phyloP scores from a whole-genome alignment of 352 stramenopile genomes.

The Phytophthora capsici region DNA sequence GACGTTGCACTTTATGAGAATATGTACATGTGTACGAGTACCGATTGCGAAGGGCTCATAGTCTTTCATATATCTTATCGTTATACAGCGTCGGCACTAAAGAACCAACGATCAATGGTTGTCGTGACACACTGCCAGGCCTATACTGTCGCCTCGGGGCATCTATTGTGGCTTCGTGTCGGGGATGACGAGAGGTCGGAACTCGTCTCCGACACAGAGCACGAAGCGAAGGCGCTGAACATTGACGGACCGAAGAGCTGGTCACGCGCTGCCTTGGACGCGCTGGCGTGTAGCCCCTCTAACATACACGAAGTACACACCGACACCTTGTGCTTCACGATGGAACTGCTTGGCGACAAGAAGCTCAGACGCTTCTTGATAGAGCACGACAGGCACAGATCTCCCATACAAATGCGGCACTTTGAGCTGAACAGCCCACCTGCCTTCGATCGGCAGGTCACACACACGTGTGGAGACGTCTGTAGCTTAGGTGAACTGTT shows the following conservation, averaged over 20 bases:
- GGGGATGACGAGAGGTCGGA: slow-evolving; percentile 26
- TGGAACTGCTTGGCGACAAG: slow-evolving; percentile 16
- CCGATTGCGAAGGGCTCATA: slow-evolving; percentile 7
- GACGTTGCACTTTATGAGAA: no score
- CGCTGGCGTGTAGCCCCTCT: slow-evolving; percentile 33
- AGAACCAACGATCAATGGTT: slow-evolving; percentile 18
- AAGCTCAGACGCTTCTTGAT: slow-evolving; percentile 50
- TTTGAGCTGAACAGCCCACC: slow-evolving; percentile 29
- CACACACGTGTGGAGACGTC: slow-evolving; percentile 17
- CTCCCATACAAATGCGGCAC: slow-evolving; percentile 46
- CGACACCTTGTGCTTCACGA: slow-evolving; percentile 32
- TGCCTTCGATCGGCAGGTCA: slow-evolving; percentile 38
- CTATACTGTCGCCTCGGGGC: slow-evolving; percentile 14
- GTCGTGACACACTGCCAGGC: not conserved
- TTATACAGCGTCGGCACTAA: slow-evolving; percentile 31
- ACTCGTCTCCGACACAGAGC: slow-evolving; percentile 33
- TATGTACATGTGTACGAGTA: no score
- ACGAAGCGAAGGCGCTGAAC: slow-evolving; percentile 27
- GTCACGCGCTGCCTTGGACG: slow-evolving; percentile 30
- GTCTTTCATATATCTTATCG: slow-evolving; percentile 18
- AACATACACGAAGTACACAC: slow-evolving; percentile 37
- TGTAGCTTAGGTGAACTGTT: not conserved
- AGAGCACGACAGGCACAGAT: slow-evolving; percentile 49
- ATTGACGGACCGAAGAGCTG: slow-evolving; percentile 27
- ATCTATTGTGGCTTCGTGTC: slow-evolving; percentile 15